Conservation (phyloP, 208 protist genomes). For the Leishmania tarentolae region DNA sequence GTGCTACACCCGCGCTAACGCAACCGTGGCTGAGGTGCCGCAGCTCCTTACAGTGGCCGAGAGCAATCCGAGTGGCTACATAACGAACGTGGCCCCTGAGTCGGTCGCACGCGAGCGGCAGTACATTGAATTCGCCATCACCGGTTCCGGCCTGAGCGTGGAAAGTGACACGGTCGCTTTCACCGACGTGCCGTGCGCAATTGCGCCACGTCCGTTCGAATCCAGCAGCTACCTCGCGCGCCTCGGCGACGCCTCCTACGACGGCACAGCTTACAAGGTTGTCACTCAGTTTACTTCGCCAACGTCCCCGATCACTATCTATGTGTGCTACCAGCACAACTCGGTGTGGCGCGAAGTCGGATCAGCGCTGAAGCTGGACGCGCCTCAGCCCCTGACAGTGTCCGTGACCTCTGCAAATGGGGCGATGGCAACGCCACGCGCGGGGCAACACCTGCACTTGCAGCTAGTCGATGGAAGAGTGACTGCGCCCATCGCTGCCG, state of each 20-base stretch:
- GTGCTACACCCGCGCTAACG: constrained; percentile 71
- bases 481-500: constrained; percentile 13
- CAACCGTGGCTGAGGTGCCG: constrained; percentile 86
- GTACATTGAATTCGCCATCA: constrained; percentile 76
- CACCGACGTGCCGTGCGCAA: constrained; percentile 58
- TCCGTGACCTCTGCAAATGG: constrained; percentile 33
- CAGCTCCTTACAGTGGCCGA: constrained; percentile 55
- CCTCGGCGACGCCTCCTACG: constrained; percentile 30
- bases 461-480: constrained; percentile 29
- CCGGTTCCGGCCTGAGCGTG: constrained; percentile 49
- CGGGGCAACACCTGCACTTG: constrained; percentile 76
- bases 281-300: constrained; percentile 67
- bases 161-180: constrained; percentile 64
- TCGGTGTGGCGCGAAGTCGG: constrained; percentile 73
- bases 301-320: constrained; percentile 27
- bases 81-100: constrained; percentile 39
- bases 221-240: constrained; percentile 50
- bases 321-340: constrained; percentile 69
- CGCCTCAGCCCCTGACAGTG: constrained; percentile 40
- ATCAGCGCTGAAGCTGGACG: constrained; percentile 31
- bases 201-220: constrained; percentile 27
- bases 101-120: constrained; percentile 48
- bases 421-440: constrained; percentile 48
- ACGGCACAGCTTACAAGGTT: constrained; percentile 47
- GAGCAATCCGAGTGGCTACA: constrained; percentile 75